phyloP scores from a whole-genome alignment of 345 rosid species.

The Passiflora organensis region DNA sequence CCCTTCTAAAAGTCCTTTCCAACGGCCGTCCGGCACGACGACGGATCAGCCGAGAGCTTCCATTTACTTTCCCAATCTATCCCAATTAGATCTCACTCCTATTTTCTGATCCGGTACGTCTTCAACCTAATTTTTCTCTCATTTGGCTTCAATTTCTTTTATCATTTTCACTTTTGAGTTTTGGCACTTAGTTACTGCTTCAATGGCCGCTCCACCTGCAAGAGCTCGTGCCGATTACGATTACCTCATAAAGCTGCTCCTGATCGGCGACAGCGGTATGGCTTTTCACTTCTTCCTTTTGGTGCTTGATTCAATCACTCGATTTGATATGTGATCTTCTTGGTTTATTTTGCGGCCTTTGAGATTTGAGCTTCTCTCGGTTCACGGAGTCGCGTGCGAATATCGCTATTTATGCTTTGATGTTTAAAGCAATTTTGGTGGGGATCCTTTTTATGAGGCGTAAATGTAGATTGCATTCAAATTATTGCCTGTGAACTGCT shows the following conservation, averaged over 20 bases:
- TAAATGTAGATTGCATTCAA: neutral
- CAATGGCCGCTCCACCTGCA: slow-evolving; percentile 31
- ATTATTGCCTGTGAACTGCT: neutral
- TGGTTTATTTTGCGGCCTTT: neutral
- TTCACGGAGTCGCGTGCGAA: no score
- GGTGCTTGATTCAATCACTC: neutral
- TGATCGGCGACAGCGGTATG: slow-evolving; percentile 32
- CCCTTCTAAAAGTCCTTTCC: neutral
- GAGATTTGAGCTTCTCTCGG: neutral
- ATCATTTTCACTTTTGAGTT: neutral
- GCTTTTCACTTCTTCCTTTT: neutral
- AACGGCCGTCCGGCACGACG: neutral
- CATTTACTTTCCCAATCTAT: neutral
- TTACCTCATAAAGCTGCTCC: slow-evolving; percentile 29
- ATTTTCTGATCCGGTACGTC: neutral
- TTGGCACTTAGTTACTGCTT: neutral
- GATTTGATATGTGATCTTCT: neutral
- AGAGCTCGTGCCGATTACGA: slow-evolving; percentile 34
- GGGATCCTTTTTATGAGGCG: slow-evolving; percentile 1
- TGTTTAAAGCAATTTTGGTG: neutral
- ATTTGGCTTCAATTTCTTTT: neutral
- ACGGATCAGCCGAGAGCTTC: neutral
- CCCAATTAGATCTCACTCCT: slow-evolving; percentile 1
- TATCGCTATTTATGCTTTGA: neutral
- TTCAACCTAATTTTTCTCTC: neutral